These are phyloP conservation scores for Mycogone perniciosa DNA, from an alignment of 2,329 filamentous ascomycete species.

Conservation along the genomic window DNA sequence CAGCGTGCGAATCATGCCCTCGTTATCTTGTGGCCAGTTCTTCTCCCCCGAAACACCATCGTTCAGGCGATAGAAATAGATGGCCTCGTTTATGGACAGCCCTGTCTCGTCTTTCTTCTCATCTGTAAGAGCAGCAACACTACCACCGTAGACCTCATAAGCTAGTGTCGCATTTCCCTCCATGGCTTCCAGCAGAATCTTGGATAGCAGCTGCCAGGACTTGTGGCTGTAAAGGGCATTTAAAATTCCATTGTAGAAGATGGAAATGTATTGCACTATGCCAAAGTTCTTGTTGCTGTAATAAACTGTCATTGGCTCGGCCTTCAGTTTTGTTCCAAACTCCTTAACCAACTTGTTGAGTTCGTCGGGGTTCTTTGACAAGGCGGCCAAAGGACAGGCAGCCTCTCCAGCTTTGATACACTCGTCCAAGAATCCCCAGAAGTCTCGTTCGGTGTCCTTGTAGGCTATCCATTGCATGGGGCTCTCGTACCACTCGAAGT, in stretches of 20 bases:
- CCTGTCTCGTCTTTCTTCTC: no score
- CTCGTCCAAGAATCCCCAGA: constrained; percentile 29
- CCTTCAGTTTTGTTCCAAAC: constrained; percentile 27
- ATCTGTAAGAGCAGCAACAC: no score
- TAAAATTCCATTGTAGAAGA: constrained; percentile 34
- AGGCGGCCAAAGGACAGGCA: constrained; percentile 35
- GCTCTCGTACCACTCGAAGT: constrained; percentile 28
- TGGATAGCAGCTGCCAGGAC: constrained; percentile 31
- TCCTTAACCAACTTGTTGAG: constrained; percentile 27
- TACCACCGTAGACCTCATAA: constrained; percentile 9
- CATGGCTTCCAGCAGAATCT: constrained; percentile 28
- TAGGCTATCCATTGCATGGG: constrained; percentile 22
- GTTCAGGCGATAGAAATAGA: constrained; percentile 22
- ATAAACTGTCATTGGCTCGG: constrained; percentile 36
- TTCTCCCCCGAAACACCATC: constrained; percentile 20
- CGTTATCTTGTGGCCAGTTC: constrained; percentile 28
- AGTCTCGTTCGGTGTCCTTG: constrained; percentile 23
- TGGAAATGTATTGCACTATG: constrained; percentile 28
- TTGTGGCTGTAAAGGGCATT: constrained; percentile 32
- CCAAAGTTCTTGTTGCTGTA: constrained; percentile 36
- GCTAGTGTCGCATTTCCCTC: constrained; percentile 35
- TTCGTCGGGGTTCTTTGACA: constrained; percentile 30
- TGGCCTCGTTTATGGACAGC: constrained; percentile 18
- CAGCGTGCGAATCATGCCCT: constrained; percentile 29
- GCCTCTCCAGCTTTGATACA: constrained; percentile 35